These are phyloP conservation scores for Gonapodya sp. DNA, from an alignment of 192 early-diverging fungal genomes.

Conservation along the genomic window DNA sequence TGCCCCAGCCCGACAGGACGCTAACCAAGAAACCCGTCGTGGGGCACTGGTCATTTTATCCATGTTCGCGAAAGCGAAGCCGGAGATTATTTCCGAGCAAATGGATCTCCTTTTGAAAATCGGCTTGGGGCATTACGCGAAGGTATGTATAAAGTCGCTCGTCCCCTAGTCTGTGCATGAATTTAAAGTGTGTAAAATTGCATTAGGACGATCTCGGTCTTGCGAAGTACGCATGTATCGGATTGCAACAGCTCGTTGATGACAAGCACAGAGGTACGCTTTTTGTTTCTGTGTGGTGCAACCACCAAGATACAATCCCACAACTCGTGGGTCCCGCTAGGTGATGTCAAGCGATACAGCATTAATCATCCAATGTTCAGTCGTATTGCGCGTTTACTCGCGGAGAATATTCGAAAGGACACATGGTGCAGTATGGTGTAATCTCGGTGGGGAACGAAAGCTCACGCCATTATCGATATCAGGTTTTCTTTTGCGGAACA, in stretches of 20 bases:
- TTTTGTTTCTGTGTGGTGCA: neutral
- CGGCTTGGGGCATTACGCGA: conserved; percentile 76
- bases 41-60: conserved; percentile 87
- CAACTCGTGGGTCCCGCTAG: neutral
- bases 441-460: too few species aligned
- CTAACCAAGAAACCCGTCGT: conserved; percentile 62
- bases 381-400: neutral
- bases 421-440: neutral
- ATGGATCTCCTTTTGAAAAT: conserved; percentile 72
- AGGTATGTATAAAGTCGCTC: conserved; percentile 41
- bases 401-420: conserved; percentile 16
- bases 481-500: conserved; percentile 93
- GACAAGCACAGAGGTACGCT: conserved; percentile 15
- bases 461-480: conserved; percentile 11
- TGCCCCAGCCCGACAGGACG: conserved; percentile 34
- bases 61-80: conserved; percentile 84
- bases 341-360: conserved; percentile 31
- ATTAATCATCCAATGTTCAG: conserved; percentile 47
- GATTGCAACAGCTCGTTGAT: conserved; percentile 70
- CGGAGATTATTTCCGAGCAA: conserved; percentile 73
- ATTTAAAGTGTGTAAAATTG: too few species aligned
- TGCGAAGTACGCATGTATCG: conserved; percentile 86
- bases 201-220: conserved; percentile 67
- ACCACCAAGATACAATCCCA: neutral
- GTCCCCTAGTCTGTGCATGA: too few species aligned